phyloP scores from a whole-genome alignment of 2,329 filamentous ascomycete species.

The Zasmidium citrigriseum region DNA sequence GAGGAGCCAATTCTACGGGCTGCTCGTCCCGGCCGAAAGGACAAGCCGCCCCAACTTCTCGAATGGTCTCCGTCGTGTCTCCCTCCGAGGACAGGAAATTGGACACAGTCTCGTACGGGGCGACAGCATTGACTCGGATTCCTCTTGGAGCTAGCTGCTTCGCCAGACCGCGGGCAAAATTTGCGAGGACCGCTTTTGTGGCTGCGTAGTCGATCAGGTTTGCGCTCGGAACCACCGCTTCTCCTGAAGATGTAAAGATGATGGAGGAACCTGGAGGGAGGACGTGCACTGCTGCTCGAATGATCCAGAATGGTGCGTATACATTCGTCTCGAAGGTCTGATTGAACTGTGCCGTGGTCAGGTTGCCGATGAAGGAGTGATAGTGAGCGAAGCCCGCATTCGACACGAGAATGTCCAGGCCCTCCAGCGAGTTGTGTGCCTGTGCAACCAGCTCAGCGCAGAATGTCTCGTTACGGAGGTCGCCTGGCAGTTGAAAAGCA shows the following conservation, averaged over 20 bases:
- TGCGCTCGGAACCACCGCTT: background rate
- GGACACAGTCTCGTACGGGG: background rate
- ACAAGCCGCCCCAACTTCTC: background rate
- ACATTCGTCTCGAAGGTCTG: background rate
- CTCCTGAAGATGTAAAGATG: background rate
- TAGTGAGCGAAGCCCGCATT: background rate
- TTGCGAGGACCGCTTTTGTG: background rate
- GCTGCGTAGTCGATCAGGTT: background rate
- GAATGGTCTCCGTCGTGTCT: background rate
- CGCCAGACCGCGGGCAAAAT: background rate
- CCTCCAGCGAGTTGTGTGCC: background rate
- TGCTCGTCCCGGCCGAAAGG: background rate
- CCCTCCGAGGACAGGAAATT: background rate
- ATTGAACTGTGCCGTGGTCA: background rate
- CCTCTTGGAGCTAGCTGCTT: background rate
- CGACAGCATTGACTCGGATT: background rate
- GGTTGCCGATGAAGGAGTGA: background rate
- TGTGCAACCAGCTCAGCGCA: background rate
- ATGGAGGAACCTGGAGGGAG: background rate
- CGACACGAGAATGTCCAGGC: background rate
- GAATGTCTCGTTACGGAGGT: background rate
- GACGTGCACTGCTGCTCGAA: background rate
- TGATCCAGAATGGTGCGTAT: background rate
- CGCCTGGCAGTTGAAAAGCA: background rate
- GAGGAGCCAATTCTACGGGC: background rate